These are phyloP conservation scores for Suhomyces anneliseae DNA, from an alignment of 1,139 yeast species.

Conservation along the genomic window DNA sequence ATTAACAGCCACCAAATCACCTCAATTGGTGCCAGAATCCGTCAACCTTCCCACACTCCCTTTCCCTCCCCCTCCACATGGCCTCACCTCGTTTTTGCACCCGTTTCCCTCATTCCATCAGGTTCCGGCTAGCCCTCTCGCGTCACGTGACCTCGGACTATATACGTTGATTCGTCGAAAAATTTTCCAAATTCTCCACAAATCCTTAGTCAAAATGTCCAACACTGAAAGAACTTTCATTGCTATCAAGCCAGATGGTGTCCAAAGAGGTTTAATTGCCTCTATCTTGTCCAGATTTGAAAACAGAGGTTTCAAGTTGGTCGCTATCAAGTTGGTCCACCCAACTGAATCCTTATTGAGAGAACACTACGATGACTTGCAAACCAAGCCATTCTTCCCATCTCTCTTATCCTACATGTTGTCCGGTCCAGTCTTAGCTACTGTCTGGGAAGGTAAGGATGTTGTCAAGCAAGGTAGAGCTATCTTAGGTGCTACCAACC, in stretches of 20 bases:
- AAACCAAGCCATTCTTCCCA: slow-evolving; percentile 97
- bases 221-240: slow-evolving; percentile 88
- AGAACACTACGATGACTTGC: slow-evolving; percentile 94
- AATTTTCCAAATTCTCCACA: slow-evolving; percentile 4
- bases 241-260: slow-evolving; percentile 99
- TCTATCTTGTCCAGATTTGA: slow-evolving; percentile 92
- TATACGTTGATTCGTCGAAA: slow-evolving; percentile 2
- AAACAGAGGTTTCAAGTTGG: slow-evolving; percentile 96
- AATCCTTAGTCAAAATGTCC: slow-evolving; percentile 33
- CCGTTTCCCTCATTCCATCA: background rate
- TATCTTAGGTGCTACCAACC: slow-evolving; percentile 99
- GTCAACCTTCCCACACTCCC: slow-evolving; percentile 5
- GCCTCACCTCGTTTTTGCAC: background rate
- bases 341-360: slow-evolving; percentile 88
- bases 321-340: slow-evolving; percentile 86
- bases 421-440: slow-evolving; percentile 98
- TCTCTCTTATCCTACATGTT: slow-evolving; percentile 92
- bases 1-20: no score
- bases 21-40: no score
- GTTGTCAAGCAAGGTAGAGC: slow-evolving; percentile 98
- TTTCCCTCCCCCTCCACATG: background rate
- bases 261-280: slow-evolving; percentile 96
- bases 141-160: background rate
- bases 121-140: background rate
- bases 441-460: slow-evolving; percentile 99